Evolutionary conservation across 768 basidiomycete genomes (phyloP).

Genomic region (Termitomyces sp.): DNA sequence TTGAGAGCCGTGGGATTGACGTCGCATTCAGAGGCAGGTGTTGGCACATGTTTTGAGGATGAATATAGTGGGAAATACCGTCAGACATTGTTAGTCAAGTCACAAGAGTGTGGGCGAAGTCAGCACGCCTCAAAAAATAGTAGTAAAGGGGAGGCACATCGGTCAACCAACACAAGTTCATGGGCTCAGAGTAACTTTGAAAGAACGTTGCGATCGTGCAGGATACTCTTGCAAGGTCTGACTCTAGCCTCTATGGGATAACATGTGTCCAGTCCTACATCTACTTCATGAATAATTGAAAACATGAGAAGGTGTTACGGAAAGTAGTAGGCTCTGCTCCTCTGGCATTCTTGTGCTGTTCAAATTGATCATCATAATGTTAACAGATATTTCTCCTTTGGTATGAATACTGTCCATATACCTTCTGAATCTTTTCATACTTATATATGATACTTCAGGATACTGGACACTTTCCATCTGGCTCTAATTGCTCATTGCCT

Average conservation of each 20-base stretch:
- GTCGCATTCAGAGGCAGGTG: too few species aligned
- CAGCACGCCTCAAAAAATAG: too few species aligned
- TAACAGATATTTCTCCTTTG: conserved; percentile 1
- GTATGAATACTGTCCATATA: background rate
- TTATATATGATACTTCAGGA: background rate
- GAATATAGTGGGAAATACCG: too few species aligned
- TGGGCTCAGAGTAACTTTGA: too few species aligned
- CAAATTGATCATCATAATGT: background rate
- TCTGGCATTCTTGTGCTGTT: background rate
- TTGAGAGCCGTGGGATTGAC: too few species aligned
- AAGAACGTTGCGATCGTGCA: too few species aligned
- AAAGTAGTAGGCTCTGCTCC: background rate
- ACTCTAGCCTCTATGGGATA: conserved; percentile 4
- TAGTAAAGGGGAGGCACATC: too few species aligned
- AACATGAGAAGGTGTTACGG: background rate
- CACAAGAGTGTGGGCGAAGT: too few species aligned
- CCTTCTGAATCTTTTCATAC: background rate
- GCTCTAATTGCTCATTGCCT: background rate
- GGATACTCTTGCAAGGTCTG: too few species aligned
- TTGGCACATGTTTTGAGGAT: too few species aligned
- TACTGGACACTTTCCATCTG: conserved; percentile 1
- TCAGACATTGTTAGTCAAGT: too few species aligned
- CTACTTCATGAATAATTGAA: background rate
- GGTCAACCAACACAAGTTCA: too few species aligned
- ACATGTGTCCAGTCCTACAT: background rate